Conservation (phyloP, 257 asterid genomes). For the Solanum paucissectum region DNA sequence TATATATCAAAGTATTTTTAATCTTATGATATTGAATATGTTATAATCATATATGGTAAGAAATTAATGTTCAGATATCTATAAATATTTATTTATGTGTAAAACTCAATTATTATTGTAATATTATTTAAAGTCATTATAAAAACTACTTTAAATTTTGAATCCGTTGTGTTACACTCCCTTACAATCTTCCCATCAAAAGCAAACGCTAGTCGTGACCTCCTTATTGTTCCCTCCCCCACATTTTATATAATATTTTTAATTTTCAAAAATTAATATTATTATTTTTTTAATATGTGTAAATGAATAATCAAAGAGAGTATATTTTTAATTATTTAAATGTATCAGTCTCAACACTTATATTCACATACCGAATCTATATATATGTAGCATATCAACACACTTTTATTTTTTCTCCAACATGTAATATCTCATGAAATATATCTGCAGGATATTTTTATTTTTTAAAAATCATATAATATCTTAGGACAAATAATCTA, state of each 20-base stretch:
- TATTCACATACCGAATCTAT: not conserved
- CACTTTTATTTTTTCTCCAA: not conserved
- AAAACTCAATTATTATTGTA: not conserved
- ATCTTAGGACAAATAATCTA: not conserved
- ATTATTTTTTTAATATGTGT: no score
- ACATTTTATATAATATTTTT: no score
- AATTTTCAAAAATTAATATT: no score
- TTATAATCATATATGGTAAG: not conserved
- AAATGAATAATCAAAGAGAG: no score
- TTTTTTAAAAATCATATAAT: not conserved
- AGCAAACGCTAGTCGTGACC: not conserved
- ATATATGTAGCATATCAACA: not conserved
- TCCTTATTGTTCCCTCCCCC: no score
- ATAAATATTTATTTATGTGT: not conserved
- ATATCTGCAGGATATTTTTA: not conserved
- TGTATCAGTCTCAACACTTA: not conserved
- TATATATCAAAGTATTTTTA: not conserved
- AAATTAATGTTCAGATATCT: not conserved
- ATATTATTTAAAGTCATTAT: not conserved
- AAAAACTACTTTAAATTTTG: no score
- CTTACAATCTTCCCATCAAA: not conserved
- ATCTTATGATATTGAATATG: not conserved
- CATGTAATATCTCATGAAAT: not conserved
- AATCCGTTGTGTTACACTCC: no score
- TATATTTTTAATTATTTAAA: no score